These are phyloP conservation scores for Alternaria brassicicola DNA, from an alignment of 2,329 filamentous ascomycete species.

Conservation along the genomic window DNA sequence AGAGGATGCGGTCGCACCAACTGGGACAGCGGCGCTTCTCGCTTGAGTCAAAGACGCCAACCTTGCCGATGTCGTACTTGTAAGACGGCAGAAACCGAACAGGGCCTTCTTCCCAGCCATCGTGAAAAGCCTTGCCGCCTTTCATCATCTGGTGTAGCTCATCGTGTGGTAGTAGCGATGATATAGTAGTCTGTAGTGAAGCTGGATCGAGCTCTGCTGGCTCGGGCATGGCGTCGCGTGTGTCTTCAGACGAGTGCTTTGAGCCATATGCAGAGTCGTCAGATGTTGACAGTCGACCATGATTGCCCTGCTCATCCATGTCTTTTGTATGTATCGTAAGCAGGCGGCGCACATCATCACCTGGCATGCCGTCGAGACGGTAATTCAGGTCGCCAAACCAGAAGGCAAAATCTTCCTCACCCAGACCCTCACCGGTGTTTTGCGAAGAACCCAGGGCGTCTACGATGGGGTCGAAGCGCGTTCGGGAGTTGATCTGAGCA, in stretches of 20 bases:
- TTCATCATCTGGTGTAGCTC: conserved; percentile 79
- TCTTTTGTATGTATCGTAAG: conserved; percentile 84
- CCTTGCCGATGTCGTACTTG: conserved; percentile 95
- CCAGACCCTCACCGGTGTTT: conserved; percentile 69
- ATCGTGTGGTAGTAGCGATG: conserved; percentile 87
- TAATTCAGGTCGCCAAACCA: conserved; percentile 99
- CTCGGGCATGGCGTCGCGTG: conserved; percentile 42
- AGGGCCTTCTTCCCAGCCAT: conserved; percentile 88
- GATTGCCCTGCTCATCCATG: conserved; percentile 51
- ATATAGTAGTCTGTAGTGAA: conserved; percentile 85
- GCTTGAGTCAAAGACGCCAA: conserved; percentile 90
- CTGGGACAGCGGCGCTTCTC: conserved; percentile 92
- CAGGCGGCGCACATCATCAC: conserved; percentile 85
- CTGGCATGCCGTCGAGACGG: conserved; percentile 83
- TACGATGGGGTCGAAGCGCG: conserved; percentile 76
- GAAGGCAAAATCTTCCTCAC: conserved; percentile 91
- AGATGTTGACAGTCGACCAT: conserved; percentile 24
- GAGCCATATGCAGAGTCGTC: conserved; percentile 27
- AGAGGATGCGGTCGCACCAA: conserved; percentile 96
- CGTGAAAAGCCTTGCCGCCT: conserved; percentile 79
- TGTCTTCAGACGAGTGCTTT: conserved; percentile 20
- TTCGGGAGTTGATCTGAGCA: conserved; percentile 74
- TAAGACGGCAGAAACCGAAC: conserved; percentile 93
- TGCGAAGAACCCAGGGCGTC: conserved; percentile 67
- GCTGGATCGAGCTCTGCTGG: conserved; percentile 71